Evolutionary conservation across 257 asterid species (phyloP).

Genomic region (Solanum ossicruentum): DNA sequence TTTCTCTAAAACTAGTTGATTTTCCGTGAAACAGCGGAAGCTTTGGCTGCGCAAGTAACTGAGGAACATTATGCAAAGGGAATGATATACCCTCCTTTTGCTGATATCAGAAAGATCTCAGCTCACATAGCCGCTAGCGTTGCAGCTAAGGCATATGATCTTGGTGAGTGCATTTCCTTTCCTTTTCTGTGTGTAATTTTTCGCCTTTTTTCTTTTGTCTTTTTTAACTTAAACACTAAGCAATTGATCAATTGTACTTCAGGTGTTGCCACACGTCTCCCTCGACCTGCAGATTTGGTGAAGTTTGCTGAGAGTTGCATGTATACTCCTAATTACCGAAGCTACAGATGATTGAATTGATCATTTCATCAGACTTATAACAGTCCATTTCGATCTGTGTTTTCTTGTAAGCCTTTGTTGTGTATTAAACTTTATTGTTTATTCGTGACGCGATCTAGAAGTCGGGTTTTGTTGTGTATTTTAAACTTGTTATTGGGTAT

Average conservation of each 20-base stretch:
- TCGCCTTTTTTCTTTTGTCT: not conserved
- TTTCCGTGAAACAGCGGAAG: conserved; percentile 70
- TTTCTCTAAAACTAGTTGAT: not conserved
- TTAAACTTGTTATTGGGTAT: not conserved
- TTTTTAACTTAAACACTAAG: not conserved
- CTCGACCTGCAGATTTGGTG: conserved; percentile 75
- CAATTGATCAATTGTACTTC: not conserved
- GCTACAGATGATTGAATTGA: conserved; percentile 40
- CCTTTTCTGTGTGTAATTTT: not conserved
- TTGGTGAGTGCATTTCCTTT: conserved; percentile 35
- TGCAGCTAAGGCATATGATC: conserved; percentile 98
- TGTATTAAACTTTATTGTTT: not conserved
- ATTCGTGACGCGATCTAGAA: not conserved
- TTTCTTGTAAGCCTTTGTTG: not conserved
- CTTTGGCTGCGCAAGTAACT: conserved; percentile 82
- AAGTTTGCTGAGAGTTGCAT: conserved; percentile 97
- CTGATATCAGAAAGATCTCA: conserved; percentile 78
- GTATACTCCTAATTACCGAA: conserved; percentile 84
- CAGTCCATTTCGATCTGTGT: not conserved
- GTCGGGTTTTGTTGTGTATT: not conserved
- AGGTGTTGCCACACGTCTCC: conserved; percentile 91
- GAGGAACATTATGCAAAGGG: conserved; percentile 88
- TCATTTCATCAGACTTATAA: not conserved
- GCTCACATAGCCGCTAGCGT: conserved; percentile 89
- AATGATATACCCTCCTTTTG: conserved; percentile 80